Evolutionary conservation across 257 asterid species (phyloP).

Genomic region (Handroanthus guayacan): DNA sequence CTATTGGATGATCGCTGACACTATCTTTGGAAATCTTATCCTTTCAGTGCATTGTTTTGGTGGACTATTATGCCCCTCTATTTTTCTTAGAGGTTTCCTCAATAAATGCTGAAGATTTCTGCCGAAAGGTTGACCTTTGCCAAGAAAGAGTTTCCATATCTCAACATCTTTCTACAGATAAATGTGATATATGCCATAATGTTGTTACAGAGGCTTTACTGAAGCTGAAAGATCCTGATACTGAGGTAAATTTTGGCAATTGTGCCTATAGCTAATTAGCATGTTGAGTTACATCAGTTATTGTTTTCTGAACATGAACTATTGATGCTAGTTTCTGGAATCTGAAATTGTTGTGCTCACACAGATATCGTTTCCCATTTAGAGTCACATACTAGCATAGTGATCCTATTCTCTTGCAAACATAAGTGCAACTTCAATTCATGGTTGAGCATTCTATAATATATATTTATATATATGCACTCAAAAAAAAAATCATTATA

Average conservation of each 20-base stretch:
- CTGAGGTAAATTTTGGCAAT: conserved; percentile 58
- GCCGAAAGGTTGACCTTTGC: conserved; percentile 72
- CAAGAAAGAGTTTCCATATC: conserved; percentile 47
- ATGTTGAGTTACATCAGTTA: background rate
- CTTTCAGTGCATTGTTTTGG: conserved; percentile 79
- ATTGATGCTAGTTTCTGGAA: conserved; percentile 25
- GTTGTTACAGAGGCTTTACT: conserved; percentile 70
- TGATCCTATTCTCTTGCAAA: background rate
- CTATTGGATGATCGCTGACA: conserved; percentile 21
- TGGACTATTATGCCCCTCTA: conserved; percentile 88
- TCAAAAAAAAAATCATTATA: too few species aligned
- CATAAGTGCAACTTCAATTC: background rate
- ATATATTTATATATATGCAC: too few species aligned
- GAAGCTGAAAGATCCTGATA: conserved; percentile 91
- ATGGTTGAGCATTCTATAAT: background rate
- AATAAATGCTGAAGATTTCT: conserved; percentile 63
- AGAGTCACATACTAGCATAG: conserved; percentile 8
- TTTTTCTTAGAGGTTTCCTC: conserved; percentile 73
- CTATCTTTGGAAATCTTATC: conserved; percentile 25
- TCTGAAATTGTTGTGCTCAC: background rate
- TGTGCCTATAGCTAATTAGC: background rate
- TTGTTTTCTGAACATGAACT: background rate
- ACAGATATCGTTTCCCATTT: background rate
- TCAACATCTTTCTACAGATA: conserved; percentile 50
- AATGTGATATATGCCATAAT: conserved; percentile 75